A percentile compares a stretch with the other conserved stretches of the same genome.
Evolutionary conservation across 352 stramenopile species (phyloP).

Genomic region (Pythium dissimile): DNA sequence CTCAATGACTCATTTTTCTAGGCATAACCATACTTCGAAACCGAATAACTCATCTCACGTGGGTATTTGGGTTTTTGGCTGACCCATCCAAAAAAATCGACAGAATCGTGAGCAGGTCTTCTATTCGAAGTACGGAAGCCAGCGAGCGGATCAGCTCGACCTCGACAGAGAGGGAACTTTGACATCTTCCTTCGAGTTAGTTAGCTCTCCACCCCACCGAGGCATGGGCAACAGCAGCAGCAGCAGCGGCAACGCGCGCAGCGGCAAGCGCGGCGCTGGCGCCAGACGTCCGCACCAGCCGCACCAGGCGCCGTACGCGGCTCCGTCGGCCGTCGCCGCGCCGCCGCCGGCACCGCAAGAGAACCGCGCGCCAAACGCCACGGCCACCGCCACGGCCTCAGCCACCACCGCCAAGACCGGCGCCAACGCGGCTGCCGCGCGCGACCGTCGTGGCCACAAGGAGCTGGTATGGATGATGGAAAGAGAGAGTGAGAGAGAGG

Average conservation of each 20-base stretch:
- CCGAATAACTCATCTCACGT: neutral
- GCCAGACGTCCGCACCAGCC: conserved; percentile 27
- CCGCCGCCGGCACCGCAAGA: conserved; percentile 16
- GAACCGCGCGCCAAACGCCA: conserved; percentile 12
- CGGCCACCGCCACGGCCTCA: conserved; percentile 25
- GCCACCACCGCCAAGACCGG: conserved; percentile 18
- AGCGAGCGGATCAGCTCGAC: neutral
- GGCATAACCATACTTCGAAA: neutral
- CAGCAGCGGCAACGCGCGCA: conserved; percentile 27
- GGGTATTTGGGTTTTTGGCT: neutral
- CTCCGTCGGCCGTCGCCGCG: conserved; percentile 2
- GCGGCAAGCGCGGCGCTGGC: conserved; percentile 24
- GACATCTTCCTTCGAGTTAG: neutral
- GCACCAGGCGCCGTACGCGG: conserved; percentile 36
- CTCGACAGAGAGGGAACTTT: neutral
- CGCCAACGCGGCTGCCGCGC: conserved; percentile 26
- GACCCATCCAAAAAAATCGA: too few relatives aligned
- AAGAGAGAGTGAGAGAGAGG: neutral
- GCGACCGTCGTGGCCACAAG: conserved; percentile 58
- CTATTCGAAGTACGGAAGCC: conserved; percentile 8
- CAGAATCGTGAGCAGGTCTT: neutral
- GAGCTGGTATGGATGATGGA: conserved; percentile 40
- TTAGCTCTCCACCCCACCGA: neutral
- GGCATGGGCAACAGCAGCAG: conserved; percentile 73
- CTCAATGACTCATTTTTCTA: neutral